Evolutionary conservation across 768 basidiomycete species (phyloP), one percentile per base, ranked within the genome.

Genomic region (Polyporus arcularius): DNA sequence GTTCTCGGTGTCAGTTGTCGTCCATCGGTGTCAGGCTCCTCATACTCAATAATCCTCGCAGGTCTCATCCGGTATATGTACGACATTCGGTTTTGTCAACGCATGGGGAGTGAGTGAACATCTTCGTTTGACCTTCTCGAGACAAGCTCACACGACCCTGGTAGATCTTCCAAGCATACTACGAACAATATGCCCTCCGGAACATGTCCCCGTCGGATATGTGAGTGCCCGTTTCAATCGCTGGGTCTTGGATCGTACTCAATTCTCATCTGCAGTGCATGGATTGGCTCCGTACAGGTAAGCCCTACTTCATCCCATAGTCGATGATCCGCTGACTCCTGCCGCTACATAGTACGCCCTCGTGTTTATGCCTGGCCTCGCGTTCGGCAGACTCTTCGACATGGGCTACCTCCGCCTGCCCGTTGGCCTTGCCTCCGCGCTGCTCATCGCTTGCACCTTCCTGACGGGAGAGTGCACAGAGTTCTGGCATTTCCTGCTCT

Each of bases 271-370:
- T 9, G 7, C 60, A 90, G 89, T 48, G 83, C 89, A 42, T 92
- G 89, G 90, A 92, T 92, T 39, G 90, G 90, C 6, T 92, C 90
- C 0, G 74, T 86, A 26, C 89, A 90, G 76, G 89, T 85, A 48
- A 4, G 60, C 47, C 12, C 7, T 28, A 32, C 4, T 18, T 10
- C 18, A 3, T 53, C 42, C 14, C 46, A 30, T 48, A 38, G 28
- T 48, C 26, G 28, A 10, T 14, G 12, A 26, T 3, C 14, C 9
- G 9, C 46, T 8, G 28, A 48, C 28, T 21, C 10, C 45, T 12
- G 21, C 21, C n/a, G 42, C 15, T 14, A 18, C 38, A 5, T 65
- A 90, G 87, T 87, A 86, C 65, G 77, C 87, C 11, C 77, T 89
- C 0, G 73, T 84, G 6, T 88, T 86, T 70, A 69, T 87, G 3